Evolutionary conservation across 176 grass and related monocot genomes (phyloP).

Genomic region (Thalia dealbata): DNA sequence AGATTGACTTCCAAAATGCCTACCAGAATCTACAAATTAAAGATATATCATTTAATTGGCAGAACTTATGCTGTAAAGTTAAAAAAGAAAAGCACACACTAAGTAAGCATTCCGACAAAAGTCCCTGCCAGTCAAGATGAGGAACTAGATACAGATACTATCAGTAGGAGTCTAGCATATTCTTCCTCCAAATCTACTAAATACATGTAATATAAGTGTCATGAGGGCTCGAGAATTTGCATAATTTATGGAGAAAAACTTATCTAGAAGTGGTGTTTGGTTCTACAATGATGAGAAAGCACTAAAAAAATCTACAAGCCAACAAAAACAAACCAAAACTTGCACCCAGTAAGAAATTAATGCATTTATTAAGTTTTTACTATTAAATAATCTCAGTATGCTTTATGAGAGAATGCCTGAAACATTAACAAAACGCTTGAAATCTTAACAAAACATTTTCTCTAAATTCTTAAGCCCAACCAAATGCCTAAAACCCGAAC

Average conservation of each 20-base stretch:
- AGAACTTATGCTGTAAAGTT: not conserved
- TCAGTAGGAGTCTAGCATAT: not conserved
- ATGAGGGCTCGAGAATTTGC: not conserved
- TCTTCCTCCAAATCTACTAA: not conserved
- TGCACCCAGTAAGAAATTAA: not conserved
- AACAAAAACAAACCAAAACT: not conserved
- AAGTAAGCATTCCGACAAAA: not conserved
- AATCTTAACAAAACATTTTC: too few relatives aligned
- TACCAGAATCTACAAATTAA: conserved; percentile 35
- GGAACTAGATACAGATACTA: not conserved
- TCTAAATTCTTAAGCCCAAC: too few relatives aligned
- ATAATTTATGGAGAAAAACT: not conserved
- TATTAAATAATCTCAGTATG: too few relatives aligned
- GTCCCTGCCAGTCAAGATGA: not conserved
- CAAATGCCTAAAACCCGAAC: too few relatives aligned
- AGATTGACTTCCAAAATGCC: conserved; percentile 43
- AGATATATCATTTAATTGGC: not conserved
- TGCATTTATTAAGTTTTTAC: too few relatives aligned
- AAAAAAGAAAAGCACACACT: not conserved
- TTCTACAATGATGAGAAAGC: not conserved
- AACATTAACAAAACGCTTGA: too few relatives aligned
- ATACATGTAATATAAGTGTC: not conserved
- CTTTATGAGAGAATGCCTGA: too few relatives aligned
- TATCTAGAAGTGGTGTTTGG: not conserved
- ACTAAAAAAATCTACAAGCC: not conserved